Conservation (phyloP, 495 filamentous ascomycete genomes). For the Neurospora sp. region DNA sequence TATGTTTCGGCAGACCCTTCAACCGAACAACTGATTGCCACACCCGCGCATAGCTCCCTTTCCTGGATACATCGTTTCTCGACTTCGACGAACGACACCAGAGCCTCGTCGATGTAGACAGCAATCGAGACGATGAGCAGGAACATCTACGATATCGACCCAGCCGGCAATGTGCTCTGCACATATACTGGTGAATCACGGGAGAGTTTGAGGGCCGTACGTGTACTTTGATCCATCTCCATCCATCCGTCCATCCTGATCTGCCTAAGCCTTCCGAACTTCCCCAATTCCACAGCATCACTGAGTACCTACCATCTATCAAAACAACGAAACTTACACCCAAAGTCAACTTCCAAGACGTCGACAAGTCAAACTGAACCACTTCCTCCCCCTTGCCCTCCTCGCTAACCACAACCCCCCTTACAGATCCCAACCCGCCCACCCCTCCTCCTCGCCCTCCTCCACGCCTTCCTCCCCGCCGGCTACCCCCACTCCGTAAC, state of each 20-base stretch:
- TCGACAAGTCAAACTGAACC: neutral
- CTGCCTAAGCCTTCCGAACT: too few relatives aligned
- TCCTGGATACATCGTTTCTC: neutral
- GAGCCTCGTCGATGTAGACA: constrained; percentile 6
- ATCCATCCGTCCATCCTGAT: neutral
- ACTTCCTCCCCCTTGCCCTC: neutral
- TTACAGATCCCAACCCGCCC: too few relatives aligned
- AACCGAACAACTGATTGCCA: neutral
- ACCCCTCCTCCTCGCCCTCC: constrained; percentile 25
- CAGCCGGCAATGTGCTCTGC: constrained; percentile 27
- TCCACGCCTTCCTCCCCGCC: constrained; percentile 79
- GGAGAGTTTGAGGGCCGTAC: constrained; percentile 13
- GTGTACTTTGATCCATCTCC: constrained; percentile 1
- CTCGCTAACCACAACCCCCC: constrained; percentile 6
- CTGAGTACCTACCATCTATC: too few relatives aligned
- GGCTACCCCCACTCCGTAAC: constrained; percentile 90
- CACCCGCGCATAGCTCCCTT: neutral
- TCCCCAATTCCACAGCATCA: neutral
- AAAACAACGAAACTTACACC: too few relatives aligned
- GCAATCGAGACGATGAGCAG: constrained; percentile 15
- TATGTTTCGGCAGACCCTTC: neutral
- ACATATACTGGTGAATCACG: constrained; percentile 20
- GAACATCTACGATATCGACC: constrained; percentile 26
- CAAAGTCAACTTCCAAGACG: too few relatives aligned
- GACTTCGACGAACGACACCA: neutral